Evolutionary conservation across 257 asterid genomes (phyloP).

Genomic region (Solanum okadae): DNA sequence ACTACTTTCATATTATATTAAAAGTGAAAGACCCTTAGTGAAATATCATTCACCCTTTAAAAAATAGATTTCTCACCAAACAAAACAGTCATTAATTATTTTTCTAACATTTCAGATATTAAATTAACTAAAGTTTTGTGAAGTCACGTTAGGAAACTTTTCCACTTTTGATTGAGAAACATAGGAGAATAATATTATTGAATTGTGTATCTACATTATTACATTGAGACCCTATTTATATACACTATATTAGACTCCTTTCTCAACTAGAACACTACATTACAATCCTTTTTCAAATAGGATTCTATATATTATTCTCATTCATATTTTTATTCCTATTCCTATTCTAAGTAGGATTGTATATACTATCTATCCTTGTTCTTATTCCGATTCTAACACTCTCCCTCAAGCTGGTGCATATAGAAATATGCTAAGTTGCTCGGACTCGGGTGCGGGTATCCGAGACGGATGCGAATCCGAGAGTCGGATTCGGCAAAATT

Average conservation of each 20-base stretch:
- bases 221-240: not conserved
- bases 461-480: no score
- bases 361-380: not conserved
- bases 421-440: no score
- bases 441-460: no score
- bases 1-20: not conserved
- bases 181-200: not conserved
- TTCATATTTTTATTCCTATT: not conserved
- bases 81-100: not conserved
- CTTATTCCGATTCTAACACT: not conserved
- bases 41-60: not conserved
- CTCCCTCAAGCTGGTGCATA: not conserved
- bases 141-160: not conserved
- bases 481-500: no score
- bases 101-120: not conserved
- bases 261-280: not conserved
- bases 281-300: not conserved
- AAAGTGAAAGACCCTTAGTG: not conserved
- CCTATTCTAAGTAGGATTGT: not conserved
- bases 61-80: not conserved
- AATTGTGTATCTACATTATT: not conserved
- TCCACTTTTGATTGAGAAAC: not conserved
- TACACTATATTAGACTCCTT: not conserved
- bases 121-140: not conserved
- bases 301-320: not conserved